Base-by-base conservation (phyloP, 805 yeast genomes). In the Saturnispora zaruensis region DNA sequence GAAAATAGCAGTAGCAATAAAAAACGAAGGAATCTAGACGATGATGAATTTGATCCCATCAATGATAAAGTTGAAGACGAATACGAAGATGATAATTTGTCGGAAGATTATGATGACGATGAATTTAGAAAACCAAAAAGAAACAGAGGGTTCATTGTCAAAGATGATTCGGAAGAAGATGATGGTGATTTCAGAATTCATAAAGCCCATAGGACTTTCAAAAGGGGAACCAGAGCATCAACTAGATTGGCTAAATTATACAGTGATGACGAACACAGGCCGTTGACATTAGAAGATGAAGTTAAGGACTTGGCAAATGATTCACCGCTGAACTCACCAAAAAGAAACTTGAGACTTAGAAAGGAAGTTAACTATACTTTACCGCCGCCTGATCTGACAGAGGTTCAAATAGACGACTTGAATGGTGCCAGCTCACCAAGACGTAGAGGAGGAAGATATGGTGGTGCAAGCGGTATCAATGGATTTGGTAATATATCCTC, bases 331-430 rank as follows among this genome's bases (percentile, higher is more conserved):
- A 68, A 75, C 25, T 71, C 77, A 4, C 68, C 74, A 5, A 76
- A 73, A 45, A 71, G 78, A 48, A 71, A 81, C 56, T 65, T 83
- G 21, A 73, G 90, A 48, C 82, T 81, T 53, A 65, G 89, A 54
- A 79, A 89, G 50, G 81, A 81, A 25, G 81, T 90, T 9, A 84
- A 89, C 60, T 89, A 89, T 63, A 77, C 82, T 13, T 72, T 89
- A 8, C 91, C 96, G 0, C 96, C 96, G 1, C 96, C 96, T 4
- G 70, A 87, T 3, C 56, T 72, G 21, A 68, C 67, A 49, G 79
- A 75, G 46, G 55, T 56, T 37, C 75, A 68, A 56, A 54, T 58
- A 32, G 67, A 52, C 23, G 57, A 46, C 13, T 23, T 50, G 30
- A 48, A 49, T 25, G 34, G 62, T 58, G 13, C 11, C 3, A 13